These are phyloP conservation scores for Colletotrichum tropicicola DNA, from an alignment of 2,329 filamentous ascomycete species.

Conservation along the genomic window DNA sequence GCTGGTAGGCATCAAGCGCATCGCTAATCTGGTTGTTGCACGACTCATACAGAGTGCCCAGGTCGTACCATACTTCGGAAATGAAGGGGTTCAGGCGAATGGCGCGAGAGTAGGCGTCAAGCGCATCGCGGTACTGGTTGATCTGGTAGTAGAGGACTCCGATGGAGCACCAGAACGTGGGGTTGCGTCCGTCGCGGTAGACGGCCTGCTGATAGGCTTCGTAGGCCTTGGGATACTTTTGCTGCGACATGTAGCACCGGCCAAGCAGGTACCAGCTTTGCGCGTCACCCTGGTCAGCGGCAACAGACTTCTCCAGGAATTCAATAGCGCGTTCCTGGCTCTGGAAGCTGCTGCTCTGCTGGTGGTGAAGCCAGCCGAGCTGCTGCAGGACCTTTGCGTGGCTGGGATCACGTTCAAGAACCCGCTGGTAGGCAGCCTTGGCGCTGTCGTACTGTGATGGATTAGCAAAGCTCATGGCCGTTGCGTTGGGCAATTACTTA, in stretches of 20 bases:
- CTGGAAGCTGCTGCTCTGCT: constrained; percentile 89
- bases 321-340: constrained; percentile 97
- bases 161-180: constrained; percentile 99
- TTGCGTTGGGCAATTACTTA: constrained; percentile 57
- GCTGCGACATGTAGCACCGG: constrained; percentile 98
- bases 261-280: constrained; percentile 99
- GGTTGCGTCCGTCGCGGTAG: constrained; percentile 96
- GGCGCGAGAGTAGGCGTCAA: constrained; percentile 96
- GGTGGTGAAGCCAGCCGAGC: constrained; percentile 96
- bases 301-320: constrained; percentile 95
- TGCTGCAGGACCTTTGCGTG: constrained; percentile 99
- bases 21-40: constrained; percentile 99
- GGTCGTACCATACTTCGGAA: constrained; percentile 98
- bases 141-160: constrained; percentile 99
- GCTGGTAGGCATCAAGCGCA: constrained; percentile 93
- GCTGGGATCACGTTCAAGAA: constrained; percentile 92
- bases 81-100: constrained; percentile 98
- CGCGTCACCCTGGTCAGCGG: constrained; percentile 90
- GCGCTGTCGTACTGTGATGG: constrained; percentile 84
- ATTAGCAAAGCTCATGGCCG: constrained; percentile 35
- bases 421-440: constrained; percentile 90
- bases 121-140: constrained; percentile 97
- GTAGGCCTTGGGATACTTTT: constrained; percentile 98
- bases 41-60: constrained; percentile 97
- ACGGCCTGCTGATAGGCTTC: constrained; percentile 99